phyloP scores from a whole-genome alignment of 2,329 filamentous ascomycete genomes.

The Arthroderma sp. region DNA sequence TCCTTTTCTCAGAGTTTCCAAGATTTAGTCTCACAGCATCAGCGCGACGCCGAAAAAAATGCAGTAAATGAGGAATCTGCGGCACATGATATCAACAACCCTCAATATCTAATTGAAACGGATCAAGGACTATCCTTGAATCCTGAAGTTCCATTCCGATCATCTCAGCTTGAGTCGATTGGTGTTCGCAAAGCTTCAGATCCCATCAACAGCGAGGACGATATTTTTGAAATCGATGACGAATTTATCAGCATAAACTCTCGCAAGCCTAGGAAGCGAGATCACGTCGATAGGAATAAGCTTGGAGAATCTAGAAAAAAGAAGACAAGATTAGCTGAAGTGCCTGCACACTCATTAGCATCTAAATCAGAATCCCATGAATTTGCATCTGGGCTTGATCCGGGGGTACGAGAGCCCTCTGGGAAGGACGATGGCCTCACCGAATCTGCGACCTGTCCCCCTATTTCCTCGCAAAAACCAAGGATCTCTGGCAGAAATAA shows the following conservation, averaged over 20 bases:
- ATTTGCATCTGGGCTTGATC: background rate
- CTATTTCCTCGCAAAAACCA: conserved; percentile 18
- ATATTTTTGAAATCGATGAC: conserved; percentile 25
- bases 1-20: background rate
- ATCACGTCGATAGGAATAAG: background rate
- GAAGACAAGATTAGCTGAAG: background rate
- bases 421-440: background rate
- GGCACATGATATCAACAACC: no score
- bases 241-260: conserved; percentile 22
- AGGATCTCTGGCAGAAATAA: conserved; percentile 22
- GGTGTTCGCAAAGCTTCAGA: conserved; percentile 21
- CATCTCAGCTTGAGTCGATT: conserved; percentile 19
- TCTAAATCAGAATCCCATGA: conserved; percentile 13
- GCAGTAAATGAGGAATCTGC: background rate
- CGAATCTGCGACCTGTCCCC: background rate
- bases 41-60: background rate
- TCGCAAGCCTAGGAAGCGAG: background rate
- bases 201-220: conserved; percentile 18
- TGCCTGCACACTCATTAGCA: conserved; percentile 15
- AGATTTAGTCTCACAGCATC: background rate
- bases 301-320: background rate
- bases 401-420: background rate
- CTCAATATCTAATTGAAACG: background rate
- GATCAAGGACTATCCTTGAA: background rate
- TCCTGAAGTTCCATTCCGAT: background rate